Evolutionary conservation across 2,329 filamentous ascomycete genomes (phyloP), one percentile per base, ranked within the genome.

Genomic region (Geosmithia putterillii): DNA sequence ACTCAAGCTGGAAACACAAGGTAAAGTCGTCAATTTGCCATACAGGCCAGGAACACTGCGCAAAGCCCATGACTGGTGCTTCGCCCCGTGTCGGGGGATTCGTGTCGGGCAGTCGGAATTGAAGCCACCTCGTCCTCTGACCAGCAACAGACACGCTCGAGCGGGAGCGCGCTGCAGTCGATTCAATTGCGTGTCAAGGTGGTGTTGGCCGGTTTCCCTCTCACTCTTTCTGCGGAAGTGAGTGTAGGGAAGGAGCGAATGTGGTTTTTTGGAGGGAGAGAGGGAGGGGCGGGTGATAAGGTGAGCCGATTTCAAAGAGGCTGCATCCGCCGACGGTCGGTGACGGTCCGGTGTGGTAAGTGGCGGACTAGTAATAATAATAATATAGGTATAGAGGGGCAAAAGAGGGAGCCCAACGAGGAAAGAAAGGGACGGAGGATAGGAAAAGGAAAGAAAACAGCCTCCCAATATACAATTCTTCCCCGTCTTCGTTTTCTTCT

Each of bases 1-100:
- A 86, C 83, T 86, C 79, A 64, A 71, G 67, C 52, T 73, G 73
- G 56, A 82, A 80, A 59, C 79, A 82, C 42, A 65, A 63, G 38
- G 69, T 74, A 52, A 83, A 74, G 62, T 83, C 79, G 60, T 83
- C 79, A 48, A 74, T 61, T 48, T 63, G 67, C 79, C 79, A 83
- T 58, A 78, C 62, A 42, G 74, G 73, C 73, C 68, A 72, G 42
- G 64, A 58, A 57, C 74, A 78, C 47, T 67, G 67, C 55, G 70
- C 72, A 58, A 74, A 71, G 52, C 65, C 63, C 65, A 69, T 67
- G 54, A 47, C 47, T 35, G 43, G 42, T 14, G 39, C 20, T 28
- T 23, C 21, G 28, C 19, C 6, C 22, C 36, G 41, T 18, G 10
- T 12, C 10, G 28, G 28, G 15, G 28, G 5, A 32, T 32, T 9